phyloP scores from a whole-genome alignment of 305 asterid species.

The Fraxinus sp. region DNA sequence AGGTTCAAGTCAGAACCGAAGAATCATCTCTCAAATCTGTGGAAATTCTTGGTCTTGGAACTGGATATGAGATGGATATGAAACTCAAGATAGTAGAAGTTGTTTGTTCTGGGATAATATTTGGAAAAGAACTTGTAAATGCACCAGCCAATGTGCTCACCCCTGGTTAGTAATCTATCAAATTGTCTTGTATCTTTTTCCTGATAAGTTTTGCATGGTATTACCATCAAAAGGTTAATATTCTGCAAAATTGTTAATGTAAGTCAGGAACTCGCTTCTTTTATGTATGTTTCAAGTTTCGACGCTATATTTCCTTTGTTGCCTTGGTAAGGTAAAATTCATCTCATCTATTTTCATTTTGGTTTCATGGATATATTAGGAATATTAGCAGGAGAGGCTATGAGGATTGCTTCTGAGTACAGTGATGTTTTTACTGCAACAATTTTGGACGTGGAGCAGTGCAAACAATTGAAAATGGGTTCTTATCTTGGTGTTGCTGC shows the following conservation, averaged over 20 bases:
- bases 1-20: conserved; percentile 85
- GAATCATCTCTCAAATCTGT: conserved; percentile 59
- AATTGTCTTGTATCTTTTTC: neutral
- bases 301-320: neutral
- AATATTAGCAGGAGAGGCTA: conserved; percentile 76
- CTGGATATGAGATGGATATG: conserved; percentile 84
- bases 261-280: neutral
- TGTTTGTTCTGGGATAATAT: conserved; percentile 73
- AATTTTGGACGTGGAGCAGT: conserved; percentile 83
- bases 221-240: neutral
- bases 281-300: neutral
- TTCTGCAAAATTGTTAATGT: neutral
- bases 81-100: conserved; percentile 70
- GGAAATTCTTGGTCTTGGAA: conserved; percentile 87
- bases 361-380: conserved; percentile 35
- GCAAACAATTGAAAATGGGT: conserved; percentile 97
- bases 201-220: neutral
- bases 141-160: conserved; percentile 97
- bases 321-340: conserved; percentile 3
- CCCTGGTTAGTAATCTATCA: conserved; percentile 57
- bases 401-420: conserved; percentile 60
- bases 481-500: conserved; percentile 90
- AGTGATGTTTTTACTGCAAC: conserved; percentile 83
- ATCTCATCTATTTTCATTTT: neutral
- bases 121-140: conserved; percentile 86